Percentiles rank a stretch among this genome's conserved stretches.
Evolutionary conservation across 163 green algal genomes (phyloP).

Genomic region (Trebouxia gelatinosa): DNA sequence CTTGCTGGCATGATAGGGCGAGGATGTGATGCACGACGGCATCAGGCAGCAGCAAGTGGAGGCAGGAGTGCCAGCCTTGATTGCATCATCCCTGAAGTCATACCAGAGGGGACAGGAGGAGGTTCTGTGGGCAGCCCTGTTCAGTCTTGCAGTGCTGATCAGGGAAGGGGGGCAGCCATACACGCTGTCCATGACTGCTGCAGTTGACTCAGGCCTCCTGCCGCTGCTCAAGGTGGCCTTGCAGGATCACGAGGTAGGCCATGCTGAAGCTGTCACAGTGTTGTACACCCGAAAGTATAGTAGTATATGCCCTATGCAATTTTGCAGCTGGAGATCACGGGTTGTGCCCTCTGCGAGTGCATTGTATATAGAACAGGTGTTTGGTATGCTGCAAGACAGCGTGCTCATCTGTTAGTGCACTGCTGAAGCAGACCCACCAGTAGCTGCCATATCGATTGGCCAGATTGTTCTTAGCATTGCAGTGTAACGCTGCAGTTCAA

Average conservation of each 20-base stretch:
- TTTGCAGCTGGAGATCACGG: too few species aligned
- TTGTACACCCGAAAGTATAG: too few species aligned
- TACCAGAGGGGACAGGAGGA: constrained; percentile 50
- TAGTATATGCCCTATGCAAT: too few species aligned
- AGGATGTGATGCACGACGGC: constrained; percentile 56
- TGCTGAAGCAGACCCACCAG: too few species aligned
- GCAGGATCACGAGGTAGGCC: constrained; percentile 21
- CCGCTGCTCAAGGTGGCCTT: constrained; percentile 22
- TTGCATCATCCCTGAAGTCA: constrained; percentile 35
- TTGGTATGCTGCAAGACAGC: too few species aligned
- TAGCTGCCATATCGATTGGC: too few species aligned
- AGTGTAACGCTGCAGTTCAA: too few species aligned
- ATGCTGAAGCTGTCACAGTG: too few species aligned
- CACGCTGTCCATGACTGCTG: constrained; percentile 25
- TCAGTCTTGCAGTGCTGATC: constrained; percentile 57
- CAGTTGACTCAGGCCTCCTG: constrained; percentile 31
- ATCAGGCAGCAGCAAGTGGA: constrained; percentile 46
- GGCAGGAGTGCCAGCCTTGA: constrained; percentile 15
- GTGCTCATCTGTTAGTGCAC: too few species aligned
- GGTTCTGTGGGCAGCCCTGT: constrained; percentile 64
- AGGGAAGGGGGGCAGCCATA: constrained; percentile 44
- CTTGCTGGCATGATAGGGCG: constrained; percentile 37
- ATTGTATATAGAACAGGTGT: too few species aligned
- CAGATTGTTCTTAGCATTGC: too few species aligned
- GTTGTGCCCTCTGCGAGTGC: too few species aligned